These are phyloP conservation scores for Corymbia maculata DNA, from an alignment of 345 rosid species.

Conservation along the genomic window DNA sequence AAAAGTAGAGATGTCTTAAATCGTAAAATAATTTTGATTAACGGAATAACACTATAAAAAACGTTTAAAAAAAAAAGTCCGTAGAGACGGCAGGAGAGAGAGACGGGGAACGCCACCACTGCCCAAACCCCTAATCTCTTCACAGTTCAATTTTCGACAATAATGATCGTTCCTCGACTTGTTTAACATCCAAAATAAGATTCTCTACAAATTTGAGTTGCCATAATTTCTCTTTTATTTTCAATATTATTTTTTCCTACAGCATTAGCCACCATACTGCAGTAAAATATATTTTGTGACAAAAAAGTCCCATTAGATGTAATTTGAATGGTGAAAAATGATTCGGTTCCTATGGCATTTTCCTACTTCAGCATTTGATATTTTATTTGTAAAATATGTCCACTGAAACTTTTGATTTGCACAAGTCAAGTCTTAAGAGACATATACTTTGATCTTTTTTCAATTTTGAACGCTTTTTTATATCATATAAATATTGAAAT, in stretches of 20 bases:
- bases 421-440: not conserved
- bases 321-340: not conserved
- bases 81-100: not conserved
- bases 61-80: not conserved
- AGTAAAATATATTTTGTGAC: not conserved
- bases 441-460: not conserved
- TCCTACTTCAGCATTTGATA: rapidly evolving
- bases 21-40: not conserved
- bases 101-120: not conserved
- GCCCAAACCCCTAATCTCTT: not conserved
- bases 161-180: not conserved
- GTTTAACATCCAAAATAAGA: not conserved
- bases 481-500: not conserved
- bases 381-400: not conserved
- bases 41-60: not conserved
- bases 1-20: not conserved
- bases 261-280: not conserved
- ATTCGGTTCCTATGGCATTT: rapidly evolving
- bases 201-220: not conserved
- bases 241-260: not conserved
- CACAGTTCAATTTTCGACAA: rapidly evolving
- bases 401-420: not conserved
- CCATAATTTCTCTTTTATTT: not conserved
- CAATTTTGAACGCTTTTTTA: not conserved
- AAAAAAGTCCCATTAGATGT: rapidly evolving